These are phyloP conservation scores for Fusarium veterinarium DNA, from an alignment of 2,329 filamentous ascomycete genomes.

Conservation along the genomic window DNA sequence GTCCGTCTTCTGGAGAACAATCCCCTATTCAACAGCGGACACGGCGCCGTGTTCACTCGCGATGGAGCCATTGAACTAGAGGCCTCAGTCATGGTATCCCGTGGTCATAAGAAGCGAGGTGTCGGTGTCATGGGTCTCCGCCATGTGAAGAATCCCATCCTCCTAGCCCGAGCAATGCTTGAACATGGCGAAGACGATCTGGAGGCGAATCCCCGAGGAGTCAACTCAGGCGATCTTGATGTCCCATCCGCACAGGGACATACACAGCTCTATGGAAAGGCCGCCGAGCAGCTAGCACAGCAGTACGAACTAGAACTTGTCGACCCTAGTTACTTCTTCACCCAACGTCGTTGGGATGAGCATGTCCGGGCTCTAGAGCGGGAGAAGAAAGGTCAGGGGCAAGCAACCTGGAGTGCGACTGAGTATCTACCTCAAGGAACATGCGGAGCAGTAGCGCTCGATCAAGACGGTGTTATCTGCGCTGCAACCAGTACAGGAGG, in stretches of 20 bases:
- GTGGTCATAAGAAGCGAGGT: constrained; percentile 77
- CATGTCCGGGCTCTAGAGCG: constrained; percentile 70
- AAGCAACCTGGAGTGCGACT: constrained; percentile 66
- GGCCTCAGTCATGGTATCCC: constrained; percentile 86
- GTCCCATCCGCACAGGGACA: constrained; percentile 74
- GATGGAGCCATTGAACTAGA: constrained; percentile 88
- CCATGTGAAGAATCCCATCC: constrained; percentile 82
- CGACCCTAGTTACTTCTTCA: constrained; percentile 80
- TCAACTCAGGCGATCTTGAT: constrained; percentile 45
- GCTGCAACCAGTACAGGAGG: constrained; percentile 78
- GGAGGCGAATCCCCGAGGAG: constrained; percentile 47
- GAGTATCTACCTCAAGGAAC: constrained; percentile 86
- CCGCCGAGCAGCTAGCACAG: constrained; percentile 76
- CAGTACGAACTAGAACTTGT: constrained; percentile 78
- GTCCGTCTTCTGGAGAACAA: constrained; percentile 82
- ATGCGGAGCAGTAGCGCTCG: constrained; percentile 83
- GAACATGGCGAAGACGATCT: constrained; percentile 73
- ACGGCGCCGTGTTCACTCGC: constrained; percentile 87
- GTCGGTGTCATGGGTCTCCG: constrained; percentile 80
- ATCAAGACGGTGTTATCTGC: constrained; percentile 79
- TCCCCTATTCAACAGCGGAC: constrained; percentile 84
- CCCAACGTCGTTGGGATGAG: constrained; percentile 81
- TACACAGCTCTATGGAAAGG: constrained; percentile 73
- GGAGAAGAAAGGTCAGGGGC: constrained; percentile 55
- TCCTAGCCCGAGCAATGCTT: constrained; percentile 77